phyloP scores from a whole-genome alignment of 2,329 filamentous ascomycete genomes.

The Emmonsia crescens region DNA sequence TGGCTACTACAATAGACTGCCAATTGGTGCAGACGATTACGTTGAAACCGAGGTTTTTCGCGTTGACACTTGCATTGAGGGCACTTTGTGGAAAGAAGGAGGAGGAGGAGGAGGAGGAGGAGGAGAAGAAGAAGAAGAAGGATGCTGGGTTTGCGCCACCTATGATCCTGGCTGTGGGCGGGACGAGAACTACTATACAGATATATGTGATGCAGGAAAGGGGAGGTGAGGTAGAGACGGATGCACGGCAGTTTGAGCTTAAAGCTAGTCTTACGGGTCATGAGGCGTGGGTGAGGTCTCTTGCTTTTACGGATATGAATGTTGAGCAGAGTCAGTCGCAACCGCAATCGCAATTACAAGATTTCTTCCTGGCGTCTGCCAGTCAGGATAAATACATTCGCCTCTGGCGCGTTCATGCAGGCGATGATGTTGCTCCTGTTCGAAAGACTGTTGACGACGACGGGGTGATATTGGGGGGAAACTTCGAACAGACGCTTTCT shows the following conservation, averaged over 20 bases:
- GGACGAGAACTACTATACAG: constrained; percentile 73
- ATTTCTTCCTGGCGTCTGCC: constrained; percentile 77
- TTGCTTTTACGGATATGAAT: constrained; percentile 54
- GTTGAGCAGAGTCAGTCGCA: constrained; percentile 32
- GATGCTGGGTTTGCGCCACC: constrained; percentile 24
- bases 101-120: neutral
- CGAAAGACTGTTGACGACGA: constrained; percentile 23
- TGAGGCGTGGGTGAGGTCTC: constrained; percentile 85
- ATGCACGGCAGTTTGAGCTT: constrained; percentile 48
- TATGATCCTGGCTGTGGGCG: constrained; percentile 68
- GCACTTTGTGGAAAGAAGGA: constrained; percentile 41
- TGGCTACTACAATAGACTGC: constrained; percentile 17
- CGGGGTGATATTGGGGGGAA: constrained; percentile 20
- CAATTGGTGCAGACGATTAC: constrained; percentile 59
- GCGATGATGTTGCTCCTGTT: constrained; percentile 51
- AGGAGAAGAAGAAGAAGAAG: constrained; percentile 15
- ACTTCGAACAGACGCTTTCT: constrained; percentile 58
- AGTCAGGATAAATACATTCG: constrained; percentile 97
- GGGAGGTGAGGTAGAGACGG: constrained; percentile 14
- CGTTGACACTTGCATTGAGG: constrained; percentile 62
- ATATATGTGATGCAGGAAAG: constrained; percentile 53
- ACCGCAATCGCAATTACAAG: constrained; percentile 42
- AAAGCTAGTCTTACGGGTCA: constrained; percentile 76
- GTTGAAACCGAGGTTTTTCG: constrained; percentile 69
- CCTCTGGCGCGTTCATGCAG: constrained; percentile 74